Evolutionary conservation across 345 rosid genomes (phyloP).

Genomic region (Populus alba): DNA sequence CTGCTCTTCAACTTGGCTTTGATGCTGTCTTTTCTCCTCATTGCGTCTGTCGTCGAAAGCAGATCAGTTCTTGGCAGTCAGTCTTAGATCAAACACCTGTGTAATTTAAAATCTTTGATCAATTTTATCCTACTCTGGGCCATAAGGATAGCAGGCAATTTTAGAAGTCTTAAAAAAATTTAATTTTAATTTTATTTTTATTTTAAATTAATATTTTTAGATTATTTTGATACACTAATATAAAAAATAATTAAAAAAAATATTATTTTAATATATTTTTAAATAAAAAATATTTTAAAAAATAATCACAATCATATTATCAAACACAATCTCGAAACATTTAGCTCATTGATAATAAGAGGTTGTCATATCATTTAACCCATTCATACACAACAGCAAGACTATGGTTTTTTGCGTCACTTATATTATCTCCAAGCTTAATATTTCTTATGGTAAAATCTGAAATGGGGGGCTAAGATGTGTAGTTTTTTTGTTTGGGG

Average conservation of each 20-base stretch:
- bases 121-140: background rate
- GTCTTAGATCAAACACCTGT: background rate
- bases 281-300: too few relatives aligned
- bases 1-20: constrained; percentile 3
- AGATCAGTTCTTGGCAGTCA: background rate
- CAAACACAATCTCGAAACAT: background rate
- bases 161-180: too few relatives aligned
- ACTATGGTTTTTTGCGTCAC: background rate
- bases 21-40: constrained; percentile 19
- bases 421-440: too few relatives aligned
- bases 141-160: background rate
- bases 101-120: background rate
- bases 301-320: too few relatives aligned
- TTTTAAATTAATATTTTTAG: too few relatives aligned
- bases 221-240: too few relatives aligned
- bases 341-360: background rate
- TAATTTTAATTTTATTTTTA: too few relatives aligned
- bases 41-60: constrained; percentile 17
- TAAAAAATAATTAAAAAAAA: too few relatives aligned
- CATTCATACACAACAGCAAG: background rate
- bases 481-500: too few relatives aligned
- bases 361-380: background rate
- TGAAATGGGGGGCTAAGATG: too few relatives aligned
- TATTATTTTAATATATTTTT: too few relatives aligned
- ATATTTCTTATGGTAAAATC: too few relatives aligned